Conservation (phyloP, 176 grass and related monocot genomes). For the Musa itinerans region DNA sequence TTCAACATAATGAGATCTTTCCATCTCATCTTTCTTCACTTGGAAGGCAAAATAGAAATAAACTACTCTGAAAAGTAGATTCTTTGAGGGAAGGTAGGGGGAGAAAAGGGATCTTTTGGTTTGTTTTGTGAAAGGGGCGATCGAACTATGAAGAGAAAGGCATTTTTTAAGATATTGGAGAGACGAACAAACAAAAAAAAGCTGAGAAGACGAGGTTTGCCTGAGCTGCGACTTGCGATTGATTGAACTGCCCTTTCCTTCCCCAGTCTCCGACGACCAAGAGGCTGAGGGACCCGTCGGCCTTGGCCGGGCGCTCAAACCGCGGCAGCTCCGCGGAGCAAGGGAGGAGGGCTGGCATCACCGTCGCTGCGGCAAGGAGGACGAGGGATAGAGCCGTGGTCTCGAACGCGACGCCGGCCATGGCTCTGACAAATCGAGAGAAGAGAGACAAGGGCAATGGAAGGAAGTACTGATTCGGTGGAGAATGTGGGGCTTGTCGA, state of each 20-base stretch:
- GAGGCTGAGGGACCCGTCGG: conserved; percentile 44
- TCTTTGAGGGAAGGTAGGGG: no score
- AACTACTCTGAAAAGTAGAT: not conserved
- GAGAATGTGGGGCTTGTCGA: no score
- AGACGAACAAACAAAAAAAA: no score
- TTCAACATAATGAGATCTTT: no score
- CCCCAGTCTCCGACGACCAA: conserved; percentile 88
- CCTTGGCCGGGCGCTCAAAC: conserved; percentile 42
- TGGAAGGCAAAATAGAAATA: not conserved
- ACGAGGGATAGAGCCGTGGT: conserved; percentile 8
- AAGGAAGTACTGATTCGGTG: no score
- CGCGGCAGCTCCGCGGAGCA: conserved; percentile 28
- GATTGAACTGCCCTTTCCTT: conserved; percentile 62
- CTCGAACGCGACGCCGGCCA: conserved; percentile 10
- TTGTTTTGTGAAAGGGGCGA: no score
- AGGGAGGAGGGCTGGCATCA: conserved; percentile 17
- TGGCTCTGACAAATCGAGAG: not conserved
- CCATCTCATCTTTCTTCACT: no score
- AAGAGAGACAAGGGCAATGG: not conserved
- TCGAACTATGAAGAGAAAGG: no score
- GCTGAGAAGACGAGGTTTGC: conserved; percentile 11
- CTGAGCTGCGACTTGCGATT: conserved; percentile 61
- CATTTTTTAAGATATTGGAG: no score
- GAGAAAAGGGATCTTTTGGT: no score
- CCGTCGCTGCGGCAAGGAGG: conserved; percentile 13